Conservation (phyloP, 257 asterid genomes). For the Solanum etuberosum region DNA sequence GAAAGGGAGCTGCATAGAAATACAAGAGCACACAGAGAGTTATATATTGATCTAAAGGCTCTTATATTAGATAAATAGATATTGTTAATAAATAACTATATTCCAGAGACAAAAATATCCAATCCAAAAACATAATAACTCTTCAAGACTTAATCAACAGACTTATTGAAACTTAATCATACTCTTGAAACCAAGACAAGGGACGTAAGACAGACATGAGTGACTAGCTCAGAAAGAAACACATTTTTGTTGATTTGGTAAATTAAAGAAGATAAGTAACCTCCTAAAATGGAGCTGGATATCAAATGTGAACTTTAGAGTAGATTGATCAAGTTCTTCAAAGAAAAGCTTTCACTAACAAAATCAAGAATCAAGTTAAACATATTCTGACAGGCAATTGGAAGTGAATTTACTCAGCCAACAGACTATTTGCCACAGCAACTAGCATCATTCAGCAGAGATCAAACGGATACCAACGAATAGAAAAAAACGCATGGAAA, state of each 20-base stretch:
- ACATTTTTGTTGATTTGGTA: background rate
- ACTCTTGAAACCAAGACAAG: background rate
- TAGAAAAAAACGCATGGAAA: background rate
- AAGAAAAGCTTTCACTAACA: background rate
- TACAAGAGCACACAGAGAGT: background rate
- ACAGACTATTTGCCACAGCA: background rate
- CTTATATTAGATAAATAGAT: background rate
- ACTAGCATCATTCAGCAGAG: background rate
- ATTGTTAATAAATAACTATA: background rate
- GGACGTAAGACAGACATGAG: background rate
- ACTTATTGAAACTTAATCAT: background rate
- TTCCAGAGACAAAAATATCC: background rate
- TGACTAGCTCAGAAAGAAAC: background rate
- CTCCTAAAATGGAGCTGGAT: background rate
- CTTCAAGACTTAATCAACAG: background rate
- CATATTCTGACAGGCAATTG: background rate
- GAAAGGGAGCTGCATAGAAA: conserved; percentile 10
- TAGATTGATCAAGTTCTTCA: background rate
- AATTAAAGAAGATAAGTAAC: background rate
- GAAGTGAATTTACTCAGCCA: background rate
- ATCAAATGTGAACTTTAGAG: background rate
- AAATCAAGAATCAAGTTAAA: background rate
- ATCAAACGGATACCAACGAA: background rate
- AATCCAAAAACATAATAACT: background rate
- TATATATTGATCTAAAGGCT: background rate